phyloP scores from a whole-genome alignment of 371 early-diverging fungal species.

The Rhizopus sp. region DNA sequence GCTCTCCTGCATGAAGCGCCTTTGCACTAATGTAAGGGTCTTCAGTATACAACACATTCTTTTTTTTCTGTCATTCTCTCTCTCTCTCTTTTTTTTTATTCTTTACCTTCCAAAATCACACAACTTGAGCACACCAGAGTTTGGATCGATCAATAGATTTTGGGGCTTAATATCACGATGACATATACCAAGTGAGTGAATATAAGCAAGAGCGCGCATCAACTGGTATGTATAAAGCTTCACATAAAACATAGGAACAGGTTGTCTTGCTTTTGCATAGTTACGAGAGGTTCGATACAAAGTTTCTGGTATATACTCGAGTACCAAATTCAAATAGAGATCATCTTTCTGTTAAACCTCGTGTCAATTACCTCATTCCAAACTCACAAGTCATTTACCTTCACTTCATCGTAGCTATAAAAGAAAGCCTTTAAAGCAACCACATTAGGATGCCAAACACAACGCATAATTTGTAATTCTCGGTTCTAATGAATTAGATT shows the following conservation, averaged over 20 bases:
- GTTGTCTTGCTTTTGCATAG: constrained; percentile 85
- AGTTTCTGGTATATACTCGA: constrained; percentile 89
- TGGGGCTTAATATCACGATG: constrained; percentile 99
- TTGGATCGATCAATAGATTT: constrained; percentile 94
- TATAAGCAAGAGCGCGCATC: constrained; percentile 93
- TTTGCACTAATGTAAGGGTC: constrained; percentile 74
- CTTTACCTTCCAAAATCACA: constrained; percentile 97
- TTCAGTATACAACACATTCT: constrained; percentile 45
- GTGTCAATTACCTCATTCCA: constrained; percentile 1
- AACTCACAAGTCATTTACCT: constrained; percentile 31
- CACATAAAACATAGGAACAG: constrained; percentile 91
- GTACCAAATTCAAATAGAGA: constrained; percentile 82
- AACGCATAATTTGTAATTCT: constrained; percentile 89
- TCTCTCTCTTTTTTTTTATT: neutral
- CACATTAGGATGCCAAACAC: constrained; percentile 83
- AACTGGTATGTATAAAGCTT: constrained; percentile 98
- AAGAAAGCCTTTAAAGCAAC: constrained; percentile 81
- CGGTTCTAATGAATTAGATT: constrained; percentile 65
- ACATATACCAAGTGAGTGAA: constrained; percentile 91
- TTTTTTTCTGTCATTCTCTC: neutral
- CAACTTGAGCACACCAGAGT: constrained; percentile 90
- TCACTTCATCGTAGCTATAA: constrained; percentile 72
- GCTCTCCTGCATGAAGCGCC: constrained; percentile 89
- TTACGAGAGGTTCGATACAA: constrained; percentile 84
- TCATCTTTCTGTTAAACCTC: constrained; percentile 64